Conservation (phyloP, 2,329 filamentous ascomycete genomes). For the Phoma herbarum region DNA sequence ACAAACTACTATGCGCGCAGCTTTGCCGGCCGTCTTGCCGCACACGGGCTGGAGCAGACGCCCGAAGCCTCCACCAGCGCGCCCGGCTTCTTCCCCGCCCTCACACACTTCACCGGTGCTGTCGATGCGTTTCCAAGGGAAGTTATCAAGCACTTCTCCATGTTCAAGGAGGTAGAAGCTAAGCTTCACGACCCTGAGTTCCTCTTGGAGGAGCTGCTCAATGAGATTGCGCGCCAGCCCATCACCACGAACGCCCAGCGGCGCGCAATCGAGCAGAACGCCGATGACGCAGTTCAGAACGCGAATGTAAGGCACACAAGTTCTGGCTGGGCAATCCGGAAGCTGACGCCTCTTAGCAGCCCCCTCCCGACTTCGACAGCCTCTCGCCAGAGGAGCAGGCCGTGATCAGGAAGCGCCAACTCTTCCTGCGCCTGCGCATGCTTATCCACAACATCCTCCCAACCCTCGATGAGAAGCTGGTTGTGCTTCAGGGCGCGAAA, state of each 20-base stretch:
- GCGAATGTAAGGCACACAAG: slow-evolving; percentile 52
- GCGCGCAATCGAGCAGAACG: slow-evolving; percentile 36
- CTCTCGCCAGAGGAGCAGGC: slow-evolving; percentile 50
- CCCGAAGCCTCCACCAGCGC: slow-evolving; percentile 48
- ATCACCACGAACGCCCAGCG: slow-evolving; percentile 51
- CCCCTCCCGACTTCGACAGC: slow-evolving; percentile 37
- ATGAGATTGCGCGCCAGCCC: slow-evolving; percentile 63
- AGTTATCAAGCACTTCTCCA: slow-evolving; percentile 92
- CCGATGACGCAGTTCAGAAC: slow-evolving; percentile 51
- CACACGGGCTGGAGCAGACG: slow-evolving; percentile 50
- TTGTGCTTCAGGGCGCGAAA: slow-evolving; percentile 91
- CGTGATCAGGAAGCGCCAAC: slow-evolving; percentile 73
- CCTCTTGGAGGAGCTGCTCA: slow-evolving; percentile 77
- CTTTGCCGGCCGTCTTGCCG: slow-evolving; percentile 52
- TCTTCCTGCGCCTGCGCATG: slow-evolving; percentile 80
- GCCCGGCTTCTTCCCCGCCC: slow-evolving; percentile 69
- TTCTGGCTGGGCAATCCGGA: slow-evolving; percentile 29
- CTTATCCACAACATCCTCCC: slow-evolving; percentile 86
- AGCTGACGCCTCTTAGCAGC: slow-evolving; percentile 38
- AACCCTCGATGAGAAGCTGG: slow-evolving; percentile 96
- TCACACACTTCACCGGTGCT: slow-evolving; percentile 85
- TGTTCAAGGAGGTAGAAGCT: slow-evolving; percentile 96
- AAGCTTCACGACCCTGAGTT: slow-evolving; percentile 93
- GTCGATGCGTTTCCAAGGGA: slow-evolving; percentile 93
- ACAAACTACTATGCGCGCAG: slow-evolving; percentile 62